Evolutionary conservation across 164 flowering plant species (phyloP).

Genomic region (Nymphaea thermarum): DNA sequence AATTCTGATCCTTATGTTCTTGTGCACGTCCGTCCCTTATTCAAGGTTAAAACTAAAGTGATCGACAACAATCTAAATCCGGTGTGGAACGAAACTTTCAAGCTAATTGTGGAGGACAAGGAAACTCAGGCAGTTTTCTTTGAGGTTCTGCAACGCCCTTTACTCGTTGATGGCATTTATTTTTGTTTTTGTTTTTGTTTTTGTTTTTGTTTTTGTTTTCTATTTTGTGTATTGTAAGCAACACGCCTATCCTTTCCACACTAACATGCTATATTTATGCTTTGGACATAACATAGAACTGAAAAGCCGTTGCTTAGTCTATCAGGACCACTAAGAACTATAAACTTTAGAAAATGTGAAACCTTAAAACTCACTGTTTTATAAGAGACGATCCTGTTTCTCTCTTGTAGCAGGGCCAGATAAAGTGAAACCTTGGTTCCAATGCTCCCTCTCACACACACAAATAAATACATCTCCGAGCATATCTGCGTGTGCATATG

Average conservation of each 20-base stretch:
- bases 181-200: neutral
- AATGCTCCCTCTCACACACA: neutral
- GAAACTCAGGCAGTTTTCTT: slow-evolving; percentile 77
- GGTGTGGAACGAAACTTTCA: slow-evolving; percentile 79
- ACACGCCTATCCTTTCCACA: too few relatives aligned
- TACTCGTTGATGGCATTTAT: neutral
- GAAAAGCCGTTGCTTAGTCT: too few relatives aligned
- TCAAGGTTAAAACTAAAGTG: slow-evolving; percentile 72
- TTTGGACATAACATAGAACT: too few relatives aligned
- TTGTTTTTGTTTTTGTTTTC: neutral
- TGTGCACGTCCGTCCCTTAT: slow-evolving; percentile 59
- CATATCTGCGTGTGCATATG: neutral
- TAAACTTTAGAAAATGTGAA: too few relatives aligned
- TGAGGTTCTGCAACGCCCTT: slow-evolving; percentile 39
- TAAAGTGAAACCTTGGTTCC: too few relatives aligned
- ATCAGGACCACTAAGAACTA: too few relatives aligned
- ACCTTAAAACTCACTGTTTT: too few relatives aligned
- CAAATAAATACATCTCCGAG: neutral
- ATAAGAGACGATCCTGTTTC: too few relatives aligned
- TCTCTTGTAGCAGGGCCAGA: too few relatives aligned
- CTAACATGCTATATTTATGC: too few relatives aligned
- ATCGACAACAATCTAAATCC: slow-evolving; percentile 87
- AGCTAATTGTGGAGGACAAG: slow-evolving; percentile 89
- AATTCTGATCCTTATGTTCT: slow-evolving; percentile 94
- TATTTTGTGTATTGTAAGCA: too few relatives aligned